These are phyloP conservation scores for Pyrenochaeta sp. DNA, from an alignment of 2,329 filamentous ascomycete genomes.

Conservation along the genomic window DNA sequence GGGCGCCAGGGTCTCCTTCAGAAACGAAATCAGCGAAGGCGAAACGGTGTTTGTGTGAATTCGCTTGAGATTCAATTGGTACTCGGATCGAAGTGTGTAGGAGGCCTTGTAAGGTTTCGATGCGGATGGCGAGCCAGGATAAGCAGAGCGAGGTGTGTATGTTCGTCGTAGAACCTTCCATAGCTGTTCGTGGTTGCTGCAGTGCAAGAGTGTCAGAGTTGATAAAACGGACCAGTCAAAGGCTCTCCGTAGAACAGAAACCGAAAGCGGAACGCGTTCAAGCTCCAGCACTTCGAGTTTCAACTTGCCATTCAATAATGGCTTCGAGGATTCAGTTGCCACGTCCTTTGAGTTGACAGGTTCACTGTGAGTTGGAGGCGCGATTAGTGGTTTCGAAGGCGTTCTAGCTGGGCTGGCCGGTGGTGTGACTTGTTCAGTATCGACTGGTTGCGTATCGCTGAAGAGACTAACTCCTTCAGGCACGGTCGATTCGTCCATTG, in stretches of 20 bases:
- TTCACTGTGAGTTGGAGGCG: constrained; percentile 4
- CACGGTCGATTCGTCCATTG: constrained; percentile 30
- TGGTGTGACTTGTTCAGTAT: constrained; percentile 17
- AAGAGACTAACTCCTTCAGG: constrained; percentile 38
- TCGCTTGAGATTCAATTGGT: constrained; percentile 70
- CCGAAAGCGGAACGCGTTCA: constrained; percentile 76
- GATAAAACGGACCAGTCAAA: constrained; percentile 79
- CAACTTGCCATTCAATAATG: constrained; percentile 65
- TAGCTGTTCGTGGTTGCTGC: constrained; percentile 74
- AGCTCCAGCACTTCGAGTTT: constrained; percentile 76
- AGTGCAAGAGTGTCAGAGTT: constrained; percentile 76
- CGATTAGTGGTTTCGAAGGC: constrained; percentile 6
- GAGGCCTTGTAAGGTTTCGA: constrained; percentile 49
- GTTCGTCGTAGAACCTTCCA: constrained; percentile 75
- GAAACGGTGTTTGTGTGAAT: constrained; percentile 80
- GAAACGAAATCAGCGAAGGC: constrained; percentile 72
- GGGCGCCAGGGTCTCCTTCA: constrained; percentile 79
- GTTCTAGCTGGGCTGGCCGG: constrained; percentile 10
- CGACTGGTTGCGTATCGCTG: constrained; percentile 24
- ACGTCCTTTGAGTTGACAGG: constrained; percentile 5
- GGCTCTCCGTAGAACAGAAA: constrained; percentile 72
- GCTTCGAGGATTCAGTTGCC: constrained; percentile 30
- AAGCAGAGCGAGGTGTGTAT: constrained; percentile 50
- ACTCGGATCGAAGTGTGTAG: constrained; percentile 51
- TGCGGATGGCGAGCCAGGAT: constrained; percentile 46